A percentile compares a stretch with the other conserved stretches of the same genome.
Conservation (phyloP, 2,329 filamentous ascomycete species). For the Talaromyces albobiverticillius region DNA sequence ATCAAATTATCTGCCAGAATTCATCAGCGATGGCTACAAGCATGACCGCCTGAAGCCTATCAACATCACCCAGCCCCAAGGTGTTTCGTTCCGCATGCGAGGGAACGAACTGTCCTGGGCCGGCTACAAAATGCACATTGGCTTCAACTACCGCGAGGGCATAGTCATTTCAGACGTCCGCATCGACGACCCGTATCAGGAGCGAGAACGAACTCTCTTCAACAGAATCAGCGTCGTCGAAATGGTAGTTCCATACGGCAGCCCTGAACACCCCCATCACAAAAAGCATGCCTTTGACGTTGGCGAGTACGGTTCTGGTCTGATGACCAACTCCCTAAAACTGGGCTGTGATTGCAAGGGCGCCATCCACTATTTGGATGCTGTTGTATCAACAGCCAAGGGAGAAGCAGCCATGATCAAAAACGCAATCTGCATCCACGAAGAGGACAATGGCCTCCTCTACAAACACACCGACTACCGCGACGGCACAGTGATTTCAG, state of each 20-base stretch:
- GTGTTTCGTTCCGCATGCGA: constrained; percentile 77
- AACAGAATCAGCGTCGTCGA: constrained; percentile 85
- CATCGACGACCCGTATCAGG: constrained; percentile 69
- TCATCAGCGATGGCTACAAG: constrained; percentile 73
- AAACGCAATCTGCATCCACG: constrained; percentile 93
- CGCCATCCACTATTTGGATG: constrained; percentile 87
- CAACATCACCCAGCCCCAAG: constrained; percentile 82
- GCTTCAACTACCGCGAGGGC: constrained; percentile 92
- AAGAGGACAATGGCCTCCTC: constrained; percentile 84
- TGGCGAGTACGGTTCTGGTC: constrained; percentile 46
- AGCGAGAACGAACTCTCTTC: constrained; percentile 48
- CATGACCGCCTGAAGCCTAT: constrained; percentile 76
- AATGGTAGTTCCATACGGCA: constrained; percentile 80
- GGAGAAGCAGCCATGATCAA: constrained; percentile 77
- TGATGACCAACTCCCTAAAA: constrained; percentile 47
- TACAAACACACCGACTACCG: constrained; percentile 97
- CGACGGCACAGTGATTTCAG: constrained; percentile 81
- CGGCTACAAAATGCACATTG: constrained; percentile 89
- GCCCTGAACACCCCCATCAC: constrained; percentile 47
- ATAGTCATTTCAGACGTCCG: constrained; percentile 85
- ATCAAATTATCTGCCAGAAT: constrained; percentile 58
- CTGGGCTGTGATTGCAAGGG: constrained; percentile 68
- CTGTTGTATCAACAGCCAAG: constrained; percentile 73
- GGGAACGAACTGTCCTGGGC: constrained; percentile 80
- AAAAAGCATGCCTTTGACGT: constrained; percentile 48